phyloP scores from a whole-genome alignment of 805 yeast species.

The Pichia insulana region DNA sequence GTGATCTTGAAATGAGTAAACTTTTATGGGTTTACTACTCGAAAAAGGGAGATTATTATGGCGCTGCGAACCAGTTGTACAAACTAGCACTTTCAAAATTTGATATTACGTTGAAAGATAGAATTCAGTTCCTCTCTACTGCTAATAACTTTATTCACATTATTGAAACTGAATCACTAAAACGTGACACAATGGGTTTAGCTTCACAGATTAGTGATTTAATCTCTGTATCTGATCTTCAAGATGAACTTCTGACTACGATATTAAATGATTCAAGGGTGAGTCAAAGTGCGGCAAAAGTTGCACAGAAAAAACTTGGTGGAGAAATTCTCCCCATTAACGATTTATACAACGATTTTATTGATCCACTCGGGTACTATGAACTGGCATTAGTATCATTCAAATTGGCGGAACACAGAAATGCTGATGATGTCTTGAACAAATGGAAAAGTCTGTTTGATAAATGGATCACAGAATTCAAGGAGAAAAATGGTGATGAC shows the following conservation, averaged over 20 bases:
- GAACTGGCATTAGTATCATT: slow-evolving; percentile 72
- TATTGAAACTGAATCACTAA: slow-evolving; percentile 62
- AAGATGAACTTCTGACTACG: slow-evolving; percentile 50
- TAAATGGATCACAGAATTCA: slow-evolving; percentile 32
- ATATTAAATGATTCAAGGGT: slow-evolving; percentile 46
- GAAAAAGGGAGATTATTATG: slow-evolving; percentile 64
- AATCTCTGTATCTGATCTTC: slow-evolving; percentile 80
- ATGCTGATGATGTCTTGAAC: slow-evolving; percentile 69
- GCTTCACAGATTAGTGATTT: slow-evolving; percentile 66
- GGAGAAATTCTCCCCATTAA: slow-evolving; percentile 60
- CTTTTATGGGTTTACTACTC: slow-evolving; percentile 85
- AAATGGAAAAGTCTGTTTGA: slow-evolving; percentile 74
- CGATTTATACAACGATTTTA: slow-evolving; percentile 76
- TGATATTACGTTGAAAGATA: slow-evolving; percentile 53
- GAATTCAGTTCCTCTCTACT: slow-evolving; percentile 83
- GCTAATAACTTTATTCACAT: slow-evolving; percentile 92
- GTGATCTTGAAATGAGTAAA: slow-evolving; percentile 67
- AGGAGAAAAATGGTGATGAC: slow-evolving; percentile 13
- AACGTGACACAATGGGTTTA: slow-evolving; percentile 69
- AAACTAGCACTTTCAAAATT: slow-evolving; percentile 69
- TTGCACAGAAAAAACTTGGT: slow-evolving; percentile 47
- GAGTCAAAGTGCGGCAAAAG: slow-evolving; percentile 38
- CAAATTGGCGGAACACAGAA: slow-evolving; percentile 78
- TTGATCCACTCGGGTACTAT: slow-evolving; percentile 81
- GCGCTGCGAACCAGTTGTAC: slow-evolving; percentile 78